These are phyloP conservation scores for Skeletonema marinoi DNA, from an alignment of 108 stramenopile species.

Conservation along the genomic window DNA sequence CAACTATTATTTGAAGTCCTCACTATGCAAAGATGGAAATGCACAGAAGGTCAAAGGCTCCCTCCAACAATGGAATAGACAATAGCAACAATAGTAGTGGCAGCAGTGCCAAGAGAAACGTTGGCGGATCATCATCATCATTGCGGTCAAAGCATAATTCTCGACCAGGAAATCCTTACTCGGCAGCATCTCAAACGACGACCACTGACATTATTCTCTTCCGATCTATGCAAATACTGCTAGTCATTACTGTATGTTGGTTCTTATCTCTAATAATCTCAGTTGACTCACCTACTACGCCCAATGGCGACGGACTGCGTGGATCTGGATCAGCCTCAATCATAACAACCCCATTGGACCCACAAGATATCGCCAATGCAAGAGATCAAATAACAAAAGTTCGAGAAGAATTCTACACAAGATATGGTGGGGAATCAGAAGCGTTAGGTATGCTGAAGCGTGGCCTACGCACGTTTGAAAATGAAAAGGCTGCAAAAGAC, in stretches of 20 bases:
- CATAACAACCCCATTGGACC: background rate
- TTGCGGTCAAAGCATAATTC: background rate
- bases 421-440: constrained; percentile 45
- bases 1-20: too few relatives aligned
- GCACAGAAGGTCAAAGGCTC: background rate
- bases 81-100: background rate
- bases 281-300: background rate
- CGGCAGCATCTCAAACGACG: constrained; percentile 4
- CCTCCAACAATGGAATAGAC: background rate
- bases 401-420: constrained; percentile 32
- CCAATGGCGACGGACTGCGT: constrained; percentile 2
- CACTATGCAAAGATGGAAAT: background rate
- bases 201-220: constrained; percentile 8
- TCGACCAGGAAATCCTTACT: constrained; percentile 13
- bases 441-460: constrained; percentile 32
- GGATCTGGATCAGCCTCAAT: background rate
- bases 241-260: constrained; percentile 3
- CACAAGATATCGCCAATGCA: constrained; percentile 9
- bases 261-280: constrained; percentile 10
- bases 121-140: background rate
- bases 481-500: background rate
- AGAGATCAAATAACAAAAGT: constrained; percentile 18
- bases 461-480: constrained; percentile 34
- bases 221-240: constrained; percentile 4
- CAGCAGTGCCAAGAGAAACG: background rate